phyloP scores from a whole-genome alignment of 345 rosid species.

The Anastatica hierochuntica region DNA sequence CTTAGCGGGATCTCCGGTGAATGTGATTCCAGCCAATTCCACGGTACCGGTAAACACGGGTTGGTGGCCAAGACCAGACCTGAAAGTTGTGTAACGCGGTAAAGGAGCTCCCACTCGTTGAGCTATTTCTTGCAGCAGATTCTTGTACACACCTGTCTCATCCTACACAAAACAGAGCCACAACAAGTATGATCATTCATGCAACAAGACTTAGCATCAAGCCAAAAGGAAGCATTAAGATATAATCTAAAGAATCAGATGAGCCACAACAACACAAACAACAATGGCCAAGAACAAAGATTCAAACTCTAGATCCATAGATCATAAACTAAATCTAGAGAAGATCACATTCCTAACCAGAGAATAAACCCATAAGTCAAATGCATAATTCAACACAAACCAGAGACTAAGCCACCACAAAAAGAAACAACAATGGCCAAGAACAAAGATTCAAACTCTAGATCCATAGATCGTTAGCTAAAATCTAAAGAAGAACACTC shows the following conservation, averaged over 20 bases:
- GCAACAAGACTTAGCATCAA: background rate
- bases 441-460: slow-evolving; percentile 9
- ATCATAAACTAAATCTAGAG: background rate
- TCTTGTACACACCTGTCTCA: slow-evolving; percentile 99
- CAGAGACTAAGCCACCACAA: background rate
- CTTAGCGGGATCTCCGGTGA: slow-evolving; percentile 92
- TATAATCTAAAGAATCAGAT: background rate
- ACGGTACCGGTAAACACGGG: slow-evolving; percentile 97
- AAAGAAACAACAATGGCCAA: background rate
- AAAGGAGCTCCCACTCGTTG: slow-evolving; percentile 93
- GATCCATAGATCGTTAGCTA: slow-evolving; percentile 14
- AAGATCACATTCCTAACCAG: slow-evolving; percentile 6
- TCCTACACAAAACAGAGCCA: slow-evolving; percentile 45
- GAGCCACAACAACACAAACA: background rate
- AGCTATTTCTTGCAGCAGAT: slow-evolving; percentile 90
- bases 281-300: background rate
- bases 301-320: slow-evolving; percentile 17
- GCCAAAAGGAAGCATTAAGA: background rate
- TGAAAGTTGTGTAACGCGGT: slow-evolving; percentile 77
- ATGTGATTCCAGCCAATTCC: slow-evolving; percentile 81
- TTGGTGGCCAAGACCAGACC: slow-evolving; percentile 94
- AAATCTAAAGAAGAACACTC: background rate
- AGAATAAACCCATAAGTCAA: background rate
- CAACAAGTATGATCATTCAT: background rate
- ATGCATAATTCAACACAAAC: slow-evolving; percentile 8